phyloP scores from a whole-genome alignment of 257 asterid genomes.

The Nicotiana benthamiana region DNA sequence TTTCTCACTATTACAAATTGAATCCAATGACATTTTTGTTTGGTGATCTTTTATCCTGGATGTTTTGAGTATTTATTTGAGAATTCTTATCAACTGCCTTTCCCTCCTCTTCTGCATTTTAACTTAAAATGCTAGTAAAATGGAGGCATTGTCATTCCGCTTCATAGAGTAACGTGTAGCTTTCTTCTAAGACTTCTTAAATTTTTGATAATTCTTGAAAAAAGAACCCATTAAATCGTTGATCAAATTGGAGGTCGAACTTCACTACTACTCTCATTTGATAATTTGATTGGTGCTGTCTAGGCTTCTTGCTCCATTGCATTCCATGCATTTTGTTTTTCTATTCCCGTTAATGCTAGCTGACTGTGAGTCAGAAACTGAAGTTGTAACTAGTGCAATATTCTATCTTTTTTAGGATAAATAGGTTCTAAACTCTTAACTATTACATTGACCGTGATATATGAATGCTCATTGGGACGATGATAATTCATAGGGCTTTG shows the following conservation, averaged over 20 bases:
- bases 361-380: neutral
- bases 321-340: neutral
- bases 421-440: neutral
- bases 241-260: neutral
- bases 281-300: neutral
- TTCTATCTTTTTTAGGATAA: neutral
- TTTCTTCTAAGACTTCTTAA: neutral
- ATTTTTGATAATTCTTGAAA: neutral
- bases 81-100: neutral
- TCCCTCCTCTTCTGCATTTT: neutral
- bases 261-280: neutral
- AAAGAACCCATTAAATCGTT: neutral
- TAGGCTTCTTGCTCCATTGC: constrained; percentile 1
- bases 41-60: neutral
- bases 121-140: neutral
- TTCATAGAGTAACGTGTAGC: neutral
- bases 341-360: neutral
- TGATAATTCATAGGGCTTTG: constrained; percentile 72
- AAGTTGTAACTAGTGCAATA: neutral
- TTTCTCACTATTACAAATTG: neutral
- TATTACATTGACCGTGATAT: neutral
- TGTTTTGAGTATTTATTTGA: neutral
- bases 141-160: neutral
- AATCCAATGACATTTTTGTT: neutral
- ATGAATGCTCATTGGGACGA: constrained; percentile 27